Evolutionary conservation across 495 filamentous ascomycete genomes (phyloP), one percentile per base, ranked within the genome.

Genomic region (Aspergillus panamensis): DNA sequence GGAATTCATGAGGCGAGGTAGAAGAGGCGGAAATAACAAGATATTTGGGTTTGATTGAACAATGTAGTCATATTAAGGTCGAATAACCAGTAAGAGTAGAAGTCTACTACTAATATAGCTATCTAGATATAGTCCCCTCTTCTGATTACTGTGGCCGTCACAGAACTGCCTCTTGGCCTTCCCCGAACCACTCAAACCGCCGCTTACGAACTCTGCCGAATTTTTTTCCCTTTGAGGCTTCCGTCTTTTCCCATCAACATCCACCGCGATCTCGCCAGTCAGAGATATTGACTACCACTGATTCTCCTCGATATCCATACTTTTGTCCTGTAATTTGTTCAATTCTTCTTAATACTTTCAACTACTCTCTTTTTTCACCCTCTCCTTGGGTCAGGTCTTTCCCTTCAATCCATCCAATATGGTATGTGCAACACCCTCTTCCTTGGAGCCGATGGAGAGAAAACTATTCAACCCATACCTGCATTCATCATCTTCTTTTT

Each of bases 191-290:
- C 30, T 45, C 55, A 39, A 25, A 39, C 42, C n/a, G 42, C 42
- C 37, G 45, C n/a, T 39, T 8, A 32, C 45, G 42, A 52, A 55
- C 47, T 54, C 44, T 45, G 61, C 73, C 71, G 69, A 75, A 75
- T 68, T 69, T 76, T 25, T 75, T 73, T 67, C 68, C 55, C 35
- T 30, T 69, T 66, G 57, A 60, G 55, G 61, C 58, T 50, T 13
- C 56, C 59, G 64, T 70, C 52, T 47, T 62, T 61, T 63, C 66
- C 68, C 64, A 67, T 64, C 66, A 61, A 61, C 66, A 57, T 62
- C 59, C 48, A 55, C 31, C 51, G 25, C 43, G 17, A 45, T 30
- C 30, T 50, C 32, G 48, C 56, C 42, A 33, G 30, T 31, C 20
- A 21, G 53, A 31, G 10, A 30, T 19, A 20, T 43, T 50, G n/a